These are phyloP conservation scores for Talaromyces borbonicus DNA, from an alignment of 495 filamentous ascomycete species.

Conservation along the genomic window DNA sequence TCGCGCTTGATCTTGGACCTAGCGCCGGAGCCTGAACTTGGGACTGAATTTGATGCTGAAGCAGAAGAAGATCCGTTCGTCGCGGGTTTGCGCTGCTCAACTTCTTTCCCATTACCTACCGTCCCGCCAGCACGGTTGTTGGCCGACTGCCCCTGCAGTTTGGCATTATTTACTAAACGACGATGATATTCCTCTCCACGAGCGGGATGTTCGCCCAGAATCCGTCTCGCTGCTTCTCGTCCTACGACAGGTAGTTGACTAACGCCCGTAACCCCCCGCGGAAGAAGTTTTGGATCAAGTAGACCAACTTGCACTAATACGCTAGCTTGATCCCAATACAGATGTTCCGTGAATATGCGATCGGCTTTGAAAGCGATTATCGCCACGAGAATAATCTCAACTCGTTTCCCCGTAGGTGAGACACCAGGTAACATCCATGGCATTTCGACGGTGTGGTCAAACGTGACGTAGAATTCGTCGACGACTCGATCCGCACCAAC, in stretches of 20 bases:
- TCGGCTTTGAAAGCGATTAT: conserved; percentile 68
- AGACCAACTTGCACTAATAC: conserved; percentile 70
- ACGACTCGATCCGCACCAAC: conserved; percentile 50
- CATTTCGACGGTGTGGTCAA: conserved; percentile 61
- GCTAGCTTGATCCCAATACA: conserved; percentile 82
- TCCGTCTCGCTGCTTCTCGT: conserved; percentile 52
- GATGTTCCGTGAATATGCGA: conserved; percentile 69
- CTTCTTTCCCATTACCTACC: background rate
- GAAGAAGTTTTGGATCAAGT: conserved; percentile 52
- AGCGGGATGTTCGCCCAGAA: conserved; percentile 49
- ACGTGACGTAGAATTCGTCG: conserved; percentile 48
- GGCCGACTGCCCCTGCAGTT: conserved; percentile 5
- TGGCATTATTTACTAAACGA: conserved; percentile 13
- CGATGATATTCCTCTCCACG: conserved; percentile 33
- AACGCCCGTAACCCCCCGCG: conserved; percentile 35
- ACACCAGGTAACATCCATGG: conserved; percentile 78
- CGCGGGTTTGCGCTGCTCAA: conserved; percentile 1
- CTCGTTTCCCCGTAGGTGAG: conserved; percentile 54
- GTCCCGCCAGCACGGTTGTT: background rate
- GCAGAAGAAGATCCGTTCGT: no score
- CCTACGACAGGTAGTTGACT: conserved; percentile 63
- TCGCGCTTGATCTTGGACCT: background rate
- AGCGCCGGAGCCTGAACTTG: background rate
- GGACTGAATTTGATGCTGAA: background rate
- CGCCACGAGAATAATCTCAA: conserved; percentile 63